Evolutionary conservation across 2,329 filamentous ascomycete genomes (phyloP).

Genomic region (Colletotrichum sp.): DNA sequence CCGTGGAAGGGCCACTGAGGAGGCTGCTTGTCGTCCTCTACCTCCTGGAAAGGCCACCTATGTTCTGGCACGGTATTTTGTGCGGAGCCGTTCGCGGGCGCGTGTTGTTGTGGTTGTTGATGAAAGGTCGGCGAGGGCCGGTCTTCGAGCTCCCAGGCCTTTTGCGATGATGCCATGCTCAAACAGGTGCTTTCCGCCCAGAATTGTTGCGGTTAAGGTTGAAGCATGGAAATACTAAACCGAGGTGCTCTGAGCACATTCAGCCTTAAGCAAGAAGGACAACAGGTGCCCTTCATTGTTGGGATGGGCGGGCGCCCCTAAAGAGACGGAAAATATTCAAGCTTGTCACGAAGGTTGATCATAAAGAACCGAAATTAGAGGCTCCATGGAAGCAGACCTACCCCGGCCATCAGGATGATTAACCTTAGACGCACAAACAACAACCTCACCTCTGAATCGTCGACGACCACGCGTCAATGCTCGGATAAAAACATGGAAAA

Average conservation of each 20-base stretch:
- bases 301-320: background rate
- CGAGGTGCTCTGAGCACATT: background rate
- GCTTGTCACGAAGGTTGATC: background rate
- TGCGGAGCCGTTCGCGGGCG: background rate
- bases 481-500: background rate
- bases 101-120: background rate
- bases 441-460: background rate
- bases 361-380: background rate
- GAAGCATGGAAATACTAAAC: background rate
- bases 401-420: background rate
- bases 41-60: background rate
- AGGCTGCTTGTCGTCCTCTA: background rate
- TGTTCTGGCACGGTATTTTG: background rate
- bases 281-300: background rate
- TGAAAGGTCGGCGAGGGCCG: background rate
- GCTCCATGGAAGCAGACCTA: background rate
- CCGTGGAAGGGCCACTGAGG: background rate
- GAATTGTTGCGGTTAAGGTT: background rate
- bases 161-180: background rate
- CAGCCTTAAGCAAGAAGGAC: background rate
- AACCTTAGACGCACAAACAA: background rate
- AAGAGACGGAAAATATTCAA: background rate
- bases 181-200: background rate
- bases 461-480: background rate
- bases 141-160: constrained; percentile 6